phyloP scores from a whole-genome alignment of 2,329 filamentous ascomycete genomes.

The Didymella glomerata region DNA sequence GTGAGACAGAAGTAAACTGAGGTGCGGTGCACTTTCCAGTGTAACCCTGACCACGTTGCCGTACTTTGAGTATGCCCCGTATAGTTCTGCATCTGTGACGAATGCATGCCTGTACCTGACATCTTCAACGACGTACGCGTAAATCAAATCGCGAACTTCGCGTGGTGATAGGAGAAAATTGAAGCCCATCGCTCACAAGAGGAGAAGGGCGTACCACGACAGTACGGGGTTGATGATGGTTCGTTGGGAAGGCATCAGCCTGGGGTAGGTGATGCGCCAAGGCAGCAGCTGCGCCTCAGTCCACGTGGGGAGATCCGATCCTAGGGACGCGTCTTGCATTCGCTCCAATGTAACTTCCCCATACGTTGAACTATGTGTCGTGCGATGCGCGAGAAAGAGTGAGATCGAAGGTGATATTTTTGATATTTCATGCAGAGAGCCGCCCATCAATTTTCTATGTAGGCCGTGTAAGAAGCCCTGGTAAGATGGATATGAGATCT shows the following conservation, averaged over 20 bases:
- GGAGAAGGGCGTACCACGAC: no score
- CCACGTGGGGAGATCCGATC: no score
- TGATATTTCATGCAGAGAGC: conserved; percentile 3
- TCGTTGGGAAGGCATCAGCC: no score
- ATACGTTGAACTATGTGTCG: not conserved
- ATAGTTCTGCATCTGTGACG: no score
- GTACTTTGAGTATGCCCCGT: no score
- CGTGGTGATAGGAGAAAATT: not conserved
- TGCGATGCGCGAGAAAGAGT: not conserved
- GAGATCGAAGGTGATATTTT: not conserved
- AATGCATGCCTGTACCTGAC: not conserved
- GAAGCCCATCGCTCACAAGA: not conserved
- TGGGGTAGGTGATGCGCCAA: not conserved
- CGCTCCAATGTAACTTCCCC: no score
- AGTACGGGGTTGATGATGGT: no score
- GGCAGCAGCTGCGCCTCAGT: not conserved
- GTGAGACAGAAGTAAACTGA: no score
- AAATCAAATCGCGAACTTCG: not conserved
- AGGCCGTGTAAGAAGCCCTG: not conserved
- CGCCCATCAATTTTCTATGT: conserved; percentile 1
- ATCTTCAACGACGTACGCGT: not conserved
- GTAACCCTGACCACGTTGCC: no score
- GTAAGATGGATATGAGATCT: conserved; percentile 9
- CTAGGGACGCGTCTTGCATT: no score
- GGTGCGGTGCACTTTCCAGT: no score